Evolutionary conservation across 202 grass and related monocot genomes (phyloP), one percentile per base, ranked within the genome.

Genomic region (Cymbopogon flexuosus): DNA sequence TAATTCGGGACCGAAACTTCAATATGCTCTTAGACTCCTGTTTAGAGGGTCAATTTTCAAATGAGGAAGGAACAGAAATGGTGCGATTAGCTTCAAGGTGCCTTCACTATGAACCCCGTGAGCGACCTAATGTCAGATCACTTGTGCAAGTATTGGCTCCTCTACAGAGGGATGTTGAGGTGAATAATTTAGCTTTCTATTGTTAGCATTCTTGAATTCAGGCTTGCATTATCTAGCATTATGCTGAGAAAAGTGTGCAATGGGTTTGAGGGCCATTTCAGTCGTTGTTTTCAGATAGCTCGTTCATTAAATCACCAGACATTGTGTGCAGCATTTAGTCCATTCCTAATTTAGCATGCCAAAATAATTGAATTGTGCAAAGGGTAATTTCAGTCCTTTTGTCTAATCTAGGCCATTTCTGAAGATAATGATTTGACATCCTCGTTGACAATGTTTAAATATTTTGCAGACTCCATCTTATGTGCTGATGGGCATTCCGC

Each of bases 11-110:
- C 78, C 89, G 92, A 56, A 95, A 99, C 77, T 99, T 99, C 78
- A 99, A 91, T 75, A 99, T 91, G 92, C 88, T 99, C 79, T 93
- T 90, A 68, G 96, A 99, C 88, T 95, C 90, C 6, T 93, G 92
- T 81, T 87, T 99, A 43, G 96, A 93, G 84, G 96, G 96, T 12
- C 92, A 98, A 90, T 95, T 98, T 88, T 95, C 96, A 11, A 89
- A 95, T 68, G 96, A 98, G 76, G 96, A 98, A 71, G 96, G 96
- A 72, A 95, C 96, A 51, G 96, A 98, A 82, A 72, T 98, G 70
- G 92, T 98, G 58, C 90, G 92, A 31, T 85, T 98, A 87, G 96
- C 96, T 93, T 98, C 96, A 77, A 94, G 96, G 73, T 95, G 92
- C 76, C 84, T 98, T 56, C 96, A 98, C 79, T 98, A 98, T 80